Evolutionary conservation across 176 grass and related monocot genomes (phyloP).

Genomic region (Oryza officinalis): DNA sequence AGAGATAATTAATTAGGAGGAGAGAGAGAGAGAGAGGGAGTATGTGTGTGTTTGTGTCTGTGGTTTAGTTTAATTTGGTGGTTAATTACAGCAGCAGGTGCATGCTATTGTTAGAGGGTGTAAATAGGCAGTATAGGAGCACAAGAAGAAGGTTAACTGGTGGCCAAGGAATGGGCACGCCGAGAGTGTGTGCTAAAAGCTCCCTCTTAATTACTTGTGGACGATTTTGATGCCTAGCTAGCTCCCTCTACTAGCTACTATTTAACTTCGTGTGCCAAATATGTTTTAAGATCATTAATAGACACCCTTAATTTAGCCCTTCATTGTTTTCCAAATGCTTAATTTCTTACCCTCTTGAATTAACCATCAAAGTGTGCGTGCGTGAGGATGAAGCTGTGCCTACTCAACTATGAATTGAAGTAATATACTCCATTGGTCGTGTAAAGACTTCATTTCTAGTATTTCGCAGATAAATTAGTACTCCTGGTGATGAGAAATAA

Average conservation of each 20-base stretch:
- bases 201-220: slow-evolving; percentile 34
- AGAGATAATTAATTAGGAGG: not conserved
- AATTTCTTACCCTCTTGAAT: not conserved
- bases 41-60: not conserved
- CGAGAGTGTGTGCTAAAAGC: slow-evolving; percentile 35
- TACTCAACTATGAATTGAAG: not conserved
- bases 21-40: not conserved
- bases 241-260: not conserved
- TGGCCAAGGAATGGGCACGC: slow-evolving; percentile 44
- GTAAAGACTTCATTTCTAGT: too few relatives aligned
- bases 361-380: not conserved
- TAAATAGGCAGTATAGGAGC: not conserved
- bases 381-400: not conserved
- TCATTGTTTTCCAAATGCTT: not conserved
- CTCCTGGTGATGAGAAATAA: too few relatives aligned
- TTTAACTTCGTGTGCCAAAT: slow-evolving; percentile 43
- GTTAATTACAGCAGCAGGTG: slow-evolving; percentile 31
- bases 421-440: not conserved
- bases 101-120: slow-evolving; percentile 47
- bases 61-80: slow-evolving; percentile 9
- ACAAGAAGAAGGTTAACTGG: slow-evolving; percentile 29
- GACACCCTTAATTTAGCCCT: slow-evolving; percentile 34
- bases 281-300: slow-evolving; percentile 29
- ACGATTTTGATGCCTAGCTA: slow-evolving; percentile 5
- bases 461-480: too few relatives aligned